Conservation (phyloP, 345 rosid species). For the Moricandia moricandioides region DNA sequence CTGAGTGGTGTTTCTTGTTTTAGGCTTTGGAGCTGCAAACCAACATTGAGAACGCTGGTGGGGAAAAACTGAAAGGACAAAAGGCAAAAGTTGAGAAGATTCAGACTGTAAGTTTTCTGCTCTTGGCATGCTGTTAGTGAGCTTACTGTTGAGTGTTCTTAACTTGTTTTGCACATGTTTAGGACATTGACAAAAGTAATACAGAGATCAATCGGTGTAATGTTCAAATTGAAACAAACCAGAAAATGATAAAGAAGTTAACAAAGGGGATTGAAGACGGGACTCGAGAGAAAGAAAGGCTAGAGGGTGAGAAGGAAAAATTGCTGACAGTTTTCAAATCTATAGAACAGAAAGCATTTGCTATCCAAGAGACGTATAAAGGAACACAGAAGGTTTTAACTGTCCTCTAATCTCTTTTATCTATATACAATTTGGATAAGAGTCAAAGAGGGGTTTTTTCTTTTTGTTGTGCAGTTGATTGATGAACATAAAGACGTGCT, state of each 20-base stretch:
- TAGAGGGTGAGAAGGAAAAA: constrained; percentile 68
- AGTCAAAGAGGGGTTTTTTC: neutral
- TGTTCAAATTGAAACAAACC: constrained; percentile 83
- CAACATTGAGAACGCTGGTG: constrained; percentile 90
- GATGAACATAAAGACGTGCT: constrained; percentile 76
- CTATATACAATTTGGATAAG: constrained; percentile 13
- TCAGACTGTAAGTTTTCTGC: constrained; percentile 68
- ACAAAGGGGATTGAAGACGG: constrained; percentile 82
- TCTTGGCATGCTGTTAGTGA: constrained; percentile 14
- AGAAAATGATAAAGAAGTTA: constrained; percentile 83
- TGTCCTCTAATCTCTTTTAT: constrained; percentile 7
- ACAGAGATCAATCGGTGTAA: constrained; percentile 88
- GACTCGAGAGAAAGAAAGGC: constrained; percentile 69
- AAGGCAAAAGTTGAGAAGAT: constrained; percentile 78
- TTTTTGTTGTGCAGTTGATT: constrained; percentile 50
- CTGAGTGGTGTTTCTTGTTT: constrained; percentile 15
- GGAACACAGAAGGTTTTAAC: constrained; percentile 66
- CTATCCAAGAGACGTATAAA: constrained; percentile 78
- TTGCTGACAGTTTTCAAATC: constrained; percentile 57
- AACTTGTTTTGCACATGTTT: constrained; percentile 27
- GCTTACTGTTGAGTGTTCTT: constrained; percentile 20
- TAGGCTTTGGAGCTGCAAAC: constrained; percentile 83
- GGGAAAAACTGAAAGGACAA: constrained; percentile 72
- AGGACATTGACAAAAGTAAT: constrained; percentile 84
- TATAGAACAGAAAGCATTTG: constrained; percentile 76